These are phyloP conservation scores for Didymella glomerata DNA, from an alignment of 2,329 filamentous ascomycete genomes.

Conservation along the genomic window DNA sequence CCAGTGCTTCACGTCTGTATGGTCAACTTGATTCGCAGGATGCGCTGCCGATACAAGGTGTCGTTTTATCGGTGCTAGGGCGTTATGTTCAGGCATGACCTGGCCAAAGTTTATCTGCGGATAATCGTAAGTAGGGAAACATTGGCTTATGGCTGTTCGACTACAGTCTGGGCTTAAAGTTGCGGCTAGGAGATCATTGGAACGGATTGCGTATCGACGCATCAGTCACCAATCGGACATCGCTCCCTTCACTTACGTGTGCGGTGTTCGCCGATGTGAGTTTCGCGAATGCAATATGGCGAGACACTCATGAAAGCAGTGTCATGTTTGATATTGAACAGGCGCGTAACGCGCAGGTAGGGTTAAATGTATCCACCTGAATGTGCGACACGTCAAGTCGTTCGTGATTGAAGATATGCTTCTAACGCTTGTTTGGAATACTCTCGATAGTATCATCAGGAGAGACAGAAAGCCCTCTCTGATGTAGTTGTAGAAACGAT, in stretches of 20 bases:
- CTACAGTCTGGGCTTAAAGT: no score
- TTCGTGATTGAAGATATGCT: background rate
- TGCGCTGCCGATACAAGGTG: background rate
- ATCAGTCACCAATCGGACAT: background rate
- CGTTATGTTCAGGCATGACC: background rate
- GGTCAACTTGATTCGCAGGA: background rate
- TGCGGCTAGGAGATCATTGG: background rate
- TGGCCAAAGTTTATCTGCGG: background rate
- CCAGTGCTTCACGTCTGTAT: background rate
- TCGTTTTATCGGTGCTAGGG: background rate
- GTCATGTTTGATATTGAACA: background rate
- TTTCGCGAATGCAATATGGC: background rate
- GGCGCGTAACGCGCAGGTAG: background rate
- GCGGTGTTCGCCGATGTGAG: background rate
- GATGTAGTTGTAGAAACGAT: no score
- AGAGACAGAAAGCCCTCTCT: no score
- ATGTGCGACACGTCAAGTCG: background rate
- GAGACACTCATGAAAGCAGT: background rate
- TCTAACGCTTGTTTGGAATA: background rate
- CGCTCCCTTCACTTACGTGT: background rate
- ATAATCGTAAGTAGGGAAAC: background rate
- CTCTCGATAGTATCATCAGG: no score
- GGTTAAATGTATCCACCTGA: background rate
- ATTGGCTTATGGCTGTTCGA: background rate
- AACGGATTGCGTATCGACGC: background rate